Evolutionary conservation across 2,329 filamentous ascomycete genomes (phyloP).

Genomic region (Trichoderma brevicompactum): DNA sequence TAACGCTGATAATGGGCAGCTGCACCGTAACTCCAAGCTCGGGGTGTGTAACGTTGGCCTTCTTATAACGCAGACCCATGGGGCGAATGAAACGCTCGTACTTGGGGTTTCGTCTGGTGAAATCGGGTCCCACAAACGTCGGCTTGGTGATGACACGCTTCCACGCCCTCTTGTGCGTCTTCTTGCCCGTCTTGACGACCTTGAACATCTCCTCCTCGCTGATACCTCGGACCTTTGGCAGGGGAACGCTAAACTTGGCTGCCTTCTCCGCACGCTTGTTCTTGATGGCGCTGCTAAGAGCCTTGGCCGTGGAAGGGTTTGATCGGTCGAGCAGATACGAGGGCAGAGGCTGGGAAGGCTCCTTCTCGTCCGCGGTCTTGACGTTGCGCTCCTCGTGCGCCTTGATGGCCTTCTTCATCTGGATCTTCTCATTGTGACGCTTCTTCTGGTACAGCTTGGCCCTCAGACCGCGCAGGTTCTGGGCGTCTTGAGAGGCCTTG

Average conservation of each 20-base stretch:
- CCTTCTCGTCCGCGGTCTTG: constrained; percentile 82
- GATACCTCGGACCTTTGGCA: constrained; percentile 91
- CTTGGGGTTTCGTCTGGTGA: constrained; percentile 86
- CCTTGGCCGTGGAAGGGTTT: constrained; percentile 64
- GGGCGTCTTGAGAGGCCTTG: constrained; percentile 84
- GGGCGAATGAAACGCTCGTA: constrained; percentile 62
- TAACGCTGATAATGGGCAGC: constrained; percentile 72
- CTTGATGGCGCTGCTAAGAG: constrained; percentile 85
- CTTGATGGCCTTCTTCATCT: constrained; percentile 94
- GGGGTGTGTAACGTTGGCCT: constrained; percentile 66
- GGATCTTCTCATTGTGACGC: constrained; percentile 96
- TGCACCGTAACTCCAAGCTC: constrained; percentile 87
- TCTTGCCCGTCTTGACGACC: constrained; percentile 94
- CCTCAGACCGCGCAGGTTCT: constrained; percentile 87
- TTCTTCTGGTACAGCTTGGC: constrained; percentile 95
- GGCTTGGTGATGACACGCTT: constrained; percentile 68
- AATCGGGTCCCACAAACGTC: constrained; percentile 84
- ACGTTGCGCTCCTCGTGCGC: constrained; percentile 95
- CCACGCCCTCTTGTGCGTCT: constrained; percentile 83
- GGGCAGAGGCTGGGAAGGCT: constrained; percentile 80
- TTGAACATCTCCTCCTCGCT: constrained; percentile 98
- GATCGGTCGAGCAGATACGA: constrained; percentile 91
- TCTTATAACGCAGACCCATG: constrained; percentile 57
- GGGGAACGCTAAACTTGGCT: constrained; percentile 86
- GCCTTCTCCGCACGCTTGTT: constrained; percentile 94